Base-by-base conservation (phyloP, 140 eudicot species). In the Bidens hawaiensis region DNA sequence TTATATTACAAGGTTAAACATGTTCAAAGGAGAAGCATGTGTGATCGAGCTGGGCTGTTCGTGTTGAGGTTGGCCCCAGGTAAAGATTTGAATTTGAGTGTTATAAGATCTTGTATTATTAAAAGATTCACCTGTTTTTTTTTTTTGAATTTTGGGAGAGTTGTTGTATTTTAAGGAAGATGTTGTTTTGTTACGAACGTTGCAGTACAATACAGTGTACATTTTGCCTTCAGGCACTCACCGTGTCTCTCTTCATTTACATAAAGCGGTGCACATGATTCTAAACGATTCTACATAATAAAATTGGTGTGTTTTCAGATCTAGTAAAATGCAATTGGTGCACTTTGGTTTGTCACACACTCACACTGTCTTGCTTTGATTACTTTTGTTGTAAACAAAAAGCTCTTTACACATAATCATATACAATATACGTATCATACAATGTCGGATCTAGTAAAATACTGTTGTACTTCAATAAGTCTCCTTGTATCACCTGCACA, bases 171-270 rank as follows among this genome's bases (percentile, higher is more conserved):
- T 50, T 65, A 47, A 36, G 48, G 69, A 23, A 59, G 51, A 33
- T 13, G 50, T 30, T 72, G 67, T 73, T 62, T 65, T 57, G 73
- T 47, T 57, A 45, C 15, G n/a, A 43, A 64, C n/a, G n/a, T n/a
- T 64, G 77, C 71, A 40, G 65, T 54, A 26, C n/a, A 21, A 27
- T 62, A 62, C 64, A 28, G 22, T 66, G 74, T 74, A 74, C 79
- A 49, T 74, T 66, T 59, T 58, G 55, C 43, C 28, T 57, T 36
- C 48, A 46, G 30, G 65, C 48, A n/a, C n/a, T n/a, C n/a, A n/a
- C n/a, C n/a, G n/a, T n/a, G n/a, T n/a, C n/a, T n/a, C n/a, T n/a
- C n/a, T n/a, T n/a, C n/a, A n/a, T n/a, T n/a, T n/a, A n/a, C n/a
- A n/a, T n/a, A n/a, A n/a, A n/a, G n/a, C n/a, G n/a, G n/a, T n/a